phyloP scores from a whole-genome alignment of 345 rosid species.

The Mangifera indica region DNA sequence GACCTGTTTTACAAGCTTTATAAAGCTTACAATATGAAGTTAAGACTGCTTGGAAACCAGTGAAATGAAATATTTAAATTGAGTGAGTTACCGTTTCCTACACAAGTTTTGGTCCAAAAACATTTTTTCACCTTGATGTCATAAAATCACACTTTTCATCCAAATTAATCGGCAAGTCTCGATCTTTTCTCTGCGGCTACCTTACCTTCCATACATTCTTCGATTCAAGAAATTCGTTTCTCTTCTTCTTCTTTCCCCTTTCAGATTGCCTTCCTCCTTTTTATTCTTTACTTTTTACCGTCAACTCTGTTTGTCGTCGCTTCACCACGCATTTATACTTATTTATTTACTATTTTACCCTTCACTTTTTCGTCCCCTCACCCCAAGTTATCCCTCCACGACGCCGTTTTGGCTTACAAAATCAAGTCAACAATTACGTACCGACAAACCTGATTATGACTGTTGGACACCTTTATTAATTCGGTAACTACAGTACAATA shows the following conservation, averaged over 20 bases:
- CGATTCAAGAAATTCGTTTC: not conserved
- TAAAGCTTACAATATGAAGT: no score
- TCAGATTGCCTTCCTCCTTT: not conserved
- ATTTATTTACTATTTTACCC: not conserved
- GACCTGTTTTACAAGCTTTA: no score
- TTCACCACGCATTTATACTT: conserved; percentile 17
- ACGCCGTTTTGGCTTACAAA: not conserved
- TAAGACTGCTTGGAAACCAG: no score
- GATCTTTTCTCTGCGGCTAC: conserved; percentile 10
- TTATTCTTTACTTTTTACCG: not conserved
- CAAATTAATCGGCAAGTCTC: no score
- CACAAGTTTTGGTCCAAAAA: no score
- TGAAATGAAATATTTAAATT: no score
- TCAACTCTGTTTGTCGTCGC: not conserved
- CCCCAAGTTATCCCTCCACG: not conserved
- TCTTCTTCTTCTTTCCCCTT: not conserved
- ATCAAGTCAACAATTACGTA: not conserved
- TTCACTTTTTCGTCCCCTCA: not conserved
- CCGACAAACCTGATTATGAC: not conserved
- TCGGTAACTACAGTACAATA: no score
- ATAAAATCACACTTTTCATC: no score
- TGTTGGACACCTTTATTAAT: not conserved
- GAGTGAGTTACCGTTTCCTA: no score
- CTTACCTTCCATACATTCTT: conserved; percentile 20
- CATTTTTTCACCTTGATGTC: no score